phyloP scores from a whole-genome alignment of 441 rosid genomes.

The Hypseocharis bilobata region DNA sequence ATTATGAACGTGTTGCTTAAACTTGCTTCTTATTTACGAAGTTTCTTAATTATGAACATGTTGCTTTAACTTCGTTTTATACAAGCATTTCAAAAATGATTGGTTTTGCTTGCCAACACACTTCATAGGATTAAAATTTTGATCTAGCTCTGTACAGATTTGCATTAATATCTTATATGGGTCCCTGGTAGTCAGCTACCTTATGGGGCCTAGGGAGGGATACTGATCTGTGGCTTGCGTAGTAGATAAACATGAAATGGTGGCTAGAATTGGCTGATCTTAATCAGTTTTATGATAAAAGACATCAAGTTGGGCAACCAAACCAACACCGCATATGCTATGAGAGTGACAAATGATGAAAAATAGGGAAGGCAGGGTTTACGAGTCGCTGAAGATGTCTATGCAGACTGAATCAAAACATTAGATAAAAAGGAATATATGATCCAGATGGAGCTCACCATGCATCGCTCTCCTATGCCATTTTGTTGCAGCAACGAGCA shows the following conservation, averaged over 20 bases:
- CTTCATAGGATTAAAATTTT: background rate
- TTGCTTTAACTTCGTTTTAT: background rate
- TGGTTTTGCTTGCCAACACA: background rate
- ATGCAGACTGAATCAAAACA: background rate
- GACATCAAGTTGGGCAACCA: constrained; percentile 3
- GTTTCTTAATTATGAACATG: background rate
- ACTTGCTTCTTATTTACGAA: no score
- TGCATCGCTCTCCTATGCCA: background rate
- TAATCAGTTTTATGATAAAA: background rate
- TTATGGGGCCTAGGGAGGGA: background rate
- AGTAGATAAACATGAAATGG: constrained; percentile 1
- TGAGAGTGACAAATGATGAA: constrained; percentile 3
- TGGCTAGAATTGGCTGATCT: background rate
- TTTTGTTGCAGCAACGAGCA: background rate
- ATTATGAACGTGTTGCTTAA: background rate
- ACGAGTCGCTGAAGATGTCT: background rate
- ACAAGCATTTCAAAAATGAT: background rate
- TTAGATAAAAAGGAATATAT: background rate
- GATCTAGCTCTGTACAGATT: background rate
- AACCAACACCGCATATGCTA: background rate
- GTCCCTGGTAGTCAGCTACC: background rate
- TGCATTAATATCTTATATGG: background rate
- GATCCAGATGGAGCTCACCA: no score
- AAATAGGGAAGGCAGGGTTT: background rate
- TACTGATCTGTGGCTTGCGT: background rate